Evolutionary conservation across 257 asterid species (phyloP).

Genomic region (Thymus mandschuricus): DNA sequence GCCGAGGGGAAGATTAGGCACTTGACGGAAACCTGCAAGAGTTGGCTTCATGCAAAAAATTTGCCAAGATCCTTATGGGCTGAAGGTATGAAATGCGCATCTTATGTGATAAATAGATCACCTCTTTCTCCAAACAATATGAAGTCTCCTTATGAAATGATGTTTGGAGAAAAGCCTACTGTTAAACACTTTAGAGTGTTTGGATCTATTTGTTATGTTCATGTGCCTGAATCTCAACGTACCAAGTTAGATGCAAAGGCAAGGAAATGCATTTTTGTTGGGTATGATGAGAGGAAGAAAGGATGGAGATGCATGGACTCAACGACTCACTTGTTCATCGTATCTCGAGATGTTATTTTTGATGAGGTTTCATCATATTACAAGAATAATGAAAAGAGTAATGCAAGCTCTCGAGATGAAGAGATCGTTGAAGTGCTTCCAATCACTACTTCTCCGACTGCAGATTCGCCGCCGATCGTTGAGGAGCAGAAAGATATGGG

Average conservation of each 20-base stretch:
- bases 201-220: not conserved
- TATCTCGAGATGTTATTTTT: not conserved
- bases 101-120: not conserved
- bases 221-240: constrained; percentile 11
- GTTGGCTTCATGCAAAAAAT: constrained; percentile 16
- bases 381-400: not conserved
- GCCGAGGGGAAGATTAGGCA: not conserved
- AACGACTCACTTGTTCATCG: not conserved
- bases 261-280: not conserved
- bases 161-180: not conserved
- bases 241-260: not conserved
- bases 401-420: not conserved
- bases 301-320: not conserved
- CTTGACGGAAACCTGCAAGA: not conserved
- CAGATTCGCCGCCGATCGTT: not conserved
- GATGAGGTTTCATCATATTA: not conserved
- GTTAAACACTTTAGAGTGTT: not conserved
- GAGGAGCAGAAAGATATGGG: not conserved
- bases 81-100: not conserved
- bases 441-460: not conserved
- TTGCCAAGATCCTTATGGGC: constrained; percentile 1
- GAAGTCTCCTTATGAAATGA: not conserved
- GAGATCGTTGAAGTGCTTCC: not conserved
- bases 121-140: not conserved
- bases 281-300: not conserved